A percentile compares a stretch with the other conserved stretches of the same genome.
phyloP scores from a whole-genome alignment of 2,329 filamentous ascomycete genomes.

The Golovinomyces cichoracearum region DNA sequence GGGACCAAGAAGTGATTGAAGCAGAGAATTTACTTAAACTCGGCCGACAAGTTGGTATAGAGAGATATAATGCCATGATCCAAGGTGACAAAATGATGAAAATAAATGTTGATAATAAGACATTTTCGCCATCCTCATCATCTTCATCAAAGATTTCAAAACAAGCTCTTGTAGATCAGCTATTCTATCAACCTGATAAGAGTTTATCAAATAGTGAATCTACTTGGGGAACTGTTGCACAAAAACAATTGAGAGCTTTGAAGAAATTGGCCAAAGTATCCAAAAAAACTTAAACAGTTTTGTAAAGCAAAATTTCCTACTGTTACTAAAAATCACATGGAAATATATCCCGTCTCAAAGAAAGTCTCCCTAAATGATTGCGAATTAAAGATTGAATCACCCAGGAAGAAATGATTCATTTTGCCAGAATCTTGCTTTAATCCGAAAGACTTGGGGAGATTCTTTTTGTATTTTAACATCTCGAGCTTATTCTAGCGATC shows the following conservation, averaged over 20 bases:
- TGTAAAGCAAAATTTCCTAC: no score
- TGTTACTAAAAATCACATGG: no score
- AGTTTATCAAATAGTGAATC: background rate
- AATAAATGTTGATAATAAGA: background rate
- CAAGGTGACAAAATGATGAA: background rate
- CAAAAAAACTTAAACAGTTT: background rate
- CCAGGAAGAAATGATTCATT: no score
- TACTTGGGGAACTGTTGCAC: background rate
- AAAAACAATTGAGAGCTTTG: slow-evolving; percentile 1
- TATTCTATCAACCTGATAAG: background rate
- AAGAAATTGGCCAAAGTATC: background rate
- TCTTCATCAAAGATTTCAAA: background rate
- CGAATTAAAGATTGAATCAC: no score
- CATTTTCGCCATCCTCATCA: background rate
- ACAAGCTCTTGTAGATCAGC: background rate
- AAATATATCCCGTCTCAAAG: no score
- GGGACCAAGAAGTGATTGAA: slow-evolving; percentile 5
- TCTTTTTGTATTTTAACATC: no score
- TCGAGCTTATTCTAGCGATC: no score
- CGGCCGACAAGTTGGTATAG: slow-evolving; percentile 7
- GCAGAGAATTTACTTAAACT: slow-evolving; percentile 4
- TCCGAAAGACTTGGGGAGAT: no score
- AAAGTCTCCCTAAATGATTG: no score
- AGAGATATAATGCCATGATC: slow-evolving; percentile 6
- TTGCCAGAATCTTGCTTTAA: no score